A percentile compares a stretch with the other conserved stretches of the same genome.
Evolutionary conservation across 2,329 filamentous ascomycete species (phyloP).

Genomic region (Mollisiaceae sp.): DNA sequence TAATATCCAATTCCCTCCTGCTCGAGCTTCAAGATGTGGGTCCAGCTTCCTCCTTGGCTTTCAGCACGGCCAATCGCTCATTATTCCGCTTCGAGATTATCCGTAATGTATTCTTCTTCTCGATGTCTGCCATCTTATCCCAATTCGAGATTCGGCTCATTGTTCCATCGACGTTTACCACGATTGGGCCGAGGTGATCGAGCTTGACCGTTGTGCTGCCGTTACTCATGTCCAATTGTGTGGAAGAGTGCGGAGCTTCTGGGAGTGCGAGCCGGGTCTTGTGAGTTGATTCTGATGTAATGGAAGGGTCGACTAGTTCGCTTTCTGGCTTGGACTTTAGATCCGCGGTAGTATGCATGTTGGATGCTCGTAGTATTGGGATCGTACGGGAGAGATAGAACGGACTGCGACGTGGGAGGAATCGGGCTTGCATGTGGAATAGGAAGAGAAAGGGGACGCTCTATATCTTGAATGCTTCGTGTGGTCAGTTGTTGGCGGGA

Average conservation of each 20-base stretch:
- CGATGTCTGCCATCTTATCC: slow-evolving; percentile 71
- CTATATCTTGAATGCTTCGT: not conserved
- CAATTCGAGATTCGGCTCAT: slow-evolving; percentile 76
- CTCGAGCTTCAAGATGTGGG: not conserved
- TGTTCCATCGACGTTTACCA: slow-evolving; percentile 75
- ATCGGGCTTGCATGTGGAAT: not conserved
- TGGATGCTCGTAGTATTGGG: not conserved
- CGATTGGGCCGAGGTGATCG: slow-evolving; percentile 73
- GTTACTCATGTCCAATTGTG: slow-evolving; percentile 30
- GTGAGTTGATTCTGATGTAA: not conserved
- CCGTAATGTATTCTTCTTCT: slow-evolving; percentile 69
- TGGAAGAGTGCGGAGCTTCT: slow-evolving; percentile 20
- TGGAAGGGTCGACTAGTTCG: not conserved
- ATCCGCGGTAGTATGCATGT: not conserved
- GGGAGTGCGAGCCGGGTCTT: slow-evolving; percentile 31
- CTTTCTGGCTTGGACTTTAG: not conserved
- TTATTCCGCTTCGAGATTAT: slow-evolving; percentile 73
- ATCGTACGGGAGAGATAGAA: not conserved
- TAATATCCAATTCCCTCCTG: not conserved
- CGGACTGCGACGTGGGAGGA: not conserved
- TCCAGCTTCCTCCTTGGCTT: slow-evolving; percentile 44
- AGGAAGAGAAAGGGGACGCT: not conserved
- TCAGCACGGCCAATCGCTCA: slow-evolving; percentile 61
- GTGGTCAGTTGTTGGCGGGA: not conserved
- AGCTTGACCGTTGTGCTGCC: slow-evolving; percentile 55